Base-by-base conservation (phyloP, 768 basidiomycete genomes). In the Suillus subalutaceus region DNA sequence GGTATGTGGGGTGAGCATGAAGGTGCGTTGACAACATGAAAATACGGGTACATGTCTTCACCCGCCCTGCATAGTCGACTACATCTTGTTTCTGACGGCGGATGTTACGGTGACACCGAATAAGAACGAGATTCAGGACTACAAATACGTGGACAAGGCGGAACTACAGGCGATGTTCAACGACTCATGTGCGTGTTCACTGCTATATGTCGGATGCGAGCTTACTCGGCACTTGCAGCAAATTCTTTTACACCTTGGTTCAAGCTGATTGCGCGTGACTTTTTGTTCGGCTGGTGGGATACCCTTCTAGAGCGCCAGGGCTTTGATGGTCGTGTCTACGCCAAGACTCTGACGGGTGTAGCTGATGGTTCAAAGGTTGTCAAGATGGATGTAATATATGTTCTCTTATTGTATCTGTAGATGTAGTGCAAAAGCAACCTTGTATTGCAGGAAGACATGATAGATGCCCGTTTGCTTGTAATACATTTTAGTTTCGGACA, bases 251-350 rank as follows among this genome's bases (percentile, higher is more conserved):
- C 97, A 8, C 97, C 97, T 0, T 99, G 97, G 97, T 99, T 99
- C 88, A 94, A 96, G 78, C 88, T 99, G 37, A 99, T 99, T 73
- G 96, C 95, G 2, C 88, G 96, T 4, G 95, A 98, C 76, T 97
- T 97, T 79, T 84, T 99, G 52, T 99, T 96, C 75, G 94, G 93
- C 30, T 99, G 97, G 97, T 99, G 97, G 97, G 95, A 97, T 73
- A 90, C 92, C 67, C 87, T 99, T 52, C 73, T 91, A 68, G 81
- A 80, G 63, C 88, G 92, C 44, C 87, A 82, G 74, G 81, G 82
- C 67, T 69, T 66, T 15, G 72, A 87, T 20, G 92, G 91, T 9
- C 81, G 83, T 30, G 82, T 94, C 12, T 56, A 72, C 4, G 86
- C 87, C 0, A 82, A 82, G 74, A 81, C 72, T 63, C 74, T 87